Evolutionary conservation across 208 protist genomes (phyloP), one percentile per base, ranked within the genome.

Genomic region (Acanthamoeba sp.): DNA sequence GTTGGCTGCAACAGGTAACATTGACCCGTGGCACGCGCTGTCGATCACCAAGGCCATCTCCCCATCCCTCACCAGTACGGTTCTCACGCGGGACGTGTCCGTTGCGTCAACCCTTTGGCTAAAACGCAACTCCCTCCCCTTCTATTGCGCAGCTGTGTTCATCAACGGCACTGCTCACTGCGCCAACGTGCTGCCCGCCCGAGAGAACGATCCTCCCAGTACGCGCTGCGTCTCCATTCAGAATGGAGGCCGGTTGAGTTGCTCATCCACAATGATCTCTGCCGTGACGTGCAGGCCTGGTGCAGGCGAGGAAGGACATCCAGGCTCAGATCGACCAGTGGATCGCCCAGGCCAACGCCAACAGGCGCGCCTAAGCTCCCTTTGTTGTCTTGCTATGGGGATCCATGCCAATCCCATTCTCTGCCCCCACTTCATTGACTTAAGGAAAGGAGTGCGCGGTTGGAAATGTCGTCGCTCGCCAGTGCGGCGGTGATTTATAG

Each of bases 141-240:
- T 66, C 10, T 29, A 40, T 45, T 82, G 71, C 14, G 18, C 84
- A 91, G 90, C 90, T 6, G 45, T 94, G 12, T 59, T 94, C 64
- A 94, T 94, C 66, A 84, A 94, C 42, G 90, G 90, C 18, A 94
- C 90, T 90, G 90, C 90, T 22, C 90, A 94, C 45, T 94, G 90
- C 42, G 90, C 90, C 48, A 94, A 94, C 76, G 90, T 94, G 14
- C 55, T 88, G 10, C 71, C 90, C 14, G 34, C 64, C 27, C 29
- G 69, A 1, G 64, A 76, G 7, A 45, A 94, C 29, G 90, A 94
- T 48, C 85, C 85, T 1, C 55, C 85, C 50, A 91, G 85, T 91
- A 91, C 45, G 12, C 24, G 20, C 22, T 45, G 14, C 6, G 20
- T 82, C 71, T 40, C 84, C 38, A 5, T 71, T 66, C 57, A 38